Conservation (phyloP, 2,329 filamentous ascomycete genomes). For the Aaosphaeria arxii region DNA sequence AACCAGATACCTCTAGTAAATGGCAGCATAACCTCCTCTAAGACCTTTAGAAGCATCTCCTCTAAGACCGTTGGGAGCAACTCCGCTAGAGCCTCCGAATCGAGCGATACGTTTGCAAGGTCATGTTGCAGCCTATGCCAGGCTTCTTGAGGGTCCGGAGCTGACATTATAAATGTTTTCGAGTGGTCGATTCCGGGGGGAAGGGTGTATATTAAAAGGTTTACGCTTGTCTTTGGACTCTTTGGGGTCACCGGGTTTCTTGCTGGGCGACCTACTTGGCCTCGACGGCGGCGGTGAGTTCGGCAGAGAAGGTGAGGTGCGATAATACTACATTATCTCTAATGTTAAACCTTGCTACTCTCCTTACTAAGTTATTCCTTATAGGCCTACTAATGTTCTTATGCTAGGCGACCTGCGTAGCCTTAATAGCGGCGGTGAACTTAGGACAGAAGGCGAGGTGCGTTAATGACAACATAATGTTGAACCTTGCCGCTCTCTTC, state of each 20-base stretch:
- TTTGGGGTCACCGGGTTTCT: too few relatives aligned
- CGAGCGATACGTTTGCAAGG: constrained; percentile 46
- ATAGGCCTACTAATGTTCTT: too few relatives aligned
- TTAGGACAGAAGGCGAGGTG: constrained; percentile 54
- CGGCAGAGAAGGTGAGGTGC: constrained; percentile 67
- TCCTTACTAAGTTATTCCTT: too few relatives aligned
- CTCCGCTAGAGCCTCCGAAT: constrained; percentile 50
- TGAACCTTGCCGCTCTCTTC: constrained; percentile 88
- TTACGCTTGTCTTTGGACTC: too few relatives aligned
- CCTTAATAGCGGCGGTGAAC: too few relatives aligned
- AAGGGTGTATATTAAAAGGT: constrained; percentile 30
- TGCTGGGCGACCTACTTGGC: constrained; percentile 74
- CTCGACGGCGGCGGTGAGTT: constrained; percentile 67
- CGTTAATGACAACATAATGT: constrained; percentile 92
- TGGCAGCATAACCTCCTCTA: constrained; percentile 52
- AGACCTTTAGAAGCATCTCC: constrained; percentile 56
- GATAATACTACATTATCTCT: too few relatives aligned
- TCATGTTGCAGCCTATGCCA: constrained; percentile 64
- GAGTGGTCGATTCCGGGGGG: too few relatives aligned
- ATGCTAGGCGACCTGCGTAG: too few relatives aligned
- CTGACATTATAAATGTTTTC: constrained; percentile 30
- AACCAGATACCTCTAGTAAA: constrained; percentile 54
- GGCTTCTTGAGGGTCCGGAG: constrained; percentile 61
- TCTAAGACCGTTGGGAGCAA: constrained; percentile 50
- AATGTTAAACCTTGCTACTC: too few relatives aligned